These are phyloP conservation scores for Eimeria acervulina DNA, from an alignment of 169 alveolate species.

Conservation along the genomic window DNA sequence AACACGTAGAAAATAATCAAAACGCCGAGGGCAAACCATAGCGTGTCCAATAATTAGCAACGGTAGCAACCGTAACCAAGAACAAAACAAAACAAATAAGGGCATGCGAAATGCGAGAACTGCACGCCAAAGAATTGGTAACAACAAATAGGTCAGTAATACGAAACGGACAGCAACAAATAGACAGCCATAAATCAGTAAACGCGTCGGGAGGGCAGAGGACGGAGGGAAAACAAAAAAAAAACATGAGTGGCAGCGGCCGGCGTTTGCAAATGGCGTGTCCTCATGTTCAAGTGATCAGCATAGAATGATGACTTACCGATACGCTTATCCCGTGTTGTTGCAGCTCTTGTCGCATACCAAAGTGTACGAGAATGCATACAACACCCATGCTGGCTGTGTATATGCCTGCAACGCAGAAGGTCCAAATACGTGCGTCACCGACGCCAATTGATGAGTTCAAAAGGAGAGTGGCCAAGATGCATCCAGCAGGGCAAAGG, in stretches of 20 bases:
- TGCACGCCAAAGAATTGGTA: neutral
- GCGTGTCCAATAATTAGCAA: neutral
- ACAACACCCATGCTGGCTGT: slow-evolving; percentile 80
- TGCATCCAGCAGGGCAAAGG: neutral
- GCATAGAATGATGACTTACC: neutral
- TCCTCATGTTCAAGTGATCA: neutral
- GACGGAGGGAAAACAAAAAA: too few relatives aligned
- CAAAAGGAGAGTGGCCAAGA: neutral
- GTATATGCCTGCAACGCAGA: slow-evolving; percentile 52
- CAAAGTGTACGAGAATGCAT: slow-evolving; percentile 80
- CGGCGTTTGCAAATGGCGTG: neutral
- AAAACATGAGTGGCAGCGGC: neutral
- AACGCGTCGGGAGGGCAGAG: neutral
- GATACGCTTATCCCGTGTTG: slow-evolving; percentile 75
- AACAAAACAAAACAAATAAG: neutral
- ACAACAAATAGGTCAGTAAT: neutral
- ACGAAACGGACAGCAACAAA: neutral
- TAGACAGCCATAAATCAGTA: neutral
- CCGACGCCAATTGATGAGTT: neutral
- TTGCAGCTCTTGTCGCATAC: slow-evolving; percentile 77
- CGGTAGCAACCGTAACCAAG: neutral
- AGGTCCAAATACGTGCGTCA: neutral
- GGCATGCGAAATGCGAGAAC: neutral
- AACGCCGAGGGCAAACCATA: neutral
- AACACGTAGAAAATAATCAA: neutral